Percentiles rank a stretch among this genome's conserved stretches.
Evolutionary conservation across 1,284 basidiomycete species (phyloP).

Genomic region (Pulchroboletus neoregius): DNA sequence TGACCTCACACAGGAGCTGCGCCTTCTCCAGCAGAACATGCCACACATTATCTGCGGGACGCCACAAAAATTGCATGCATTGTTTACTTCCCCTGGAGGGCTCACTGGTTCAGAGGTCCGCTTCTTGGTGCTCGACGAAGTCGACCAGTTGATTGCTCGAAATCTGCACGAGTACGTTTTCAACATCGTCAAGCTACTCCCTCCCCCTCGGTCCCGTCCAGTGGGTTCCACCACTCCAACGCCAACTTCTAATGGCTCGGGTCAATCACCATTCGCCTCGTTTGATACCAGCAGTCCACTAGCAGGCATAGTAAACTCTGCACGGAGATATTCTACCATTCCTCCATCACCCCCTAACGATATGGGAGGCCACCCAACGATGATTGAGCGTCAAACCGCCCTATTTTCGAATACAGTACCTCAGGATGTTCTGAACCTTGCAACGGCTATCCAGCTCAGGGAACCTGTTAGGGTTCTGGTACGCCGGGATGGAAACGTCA

Average conservation of each 20-base stretch:
- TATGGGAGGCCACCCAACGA: constrained; percentile 31
- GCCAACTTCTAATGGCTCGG: constrained; percentile 34
- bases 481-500: constrained; percentile 87
- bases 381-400: constrained; percentile 87
- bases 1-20: constrained; percentile 76
- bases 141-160: constrained; percentile 95
- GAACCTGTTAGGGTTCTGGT: constrained; percentile 97
- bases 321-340: constrained; percentile 58
- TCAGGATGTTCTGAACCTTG: constrained; percentile 89
- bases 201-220: constrained; percentile 74
- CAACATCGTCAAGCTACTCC: constrained; percentile 86
- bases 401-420: constrained; percentile 95
- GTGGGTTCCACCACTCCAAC: constrained; percentile 41
- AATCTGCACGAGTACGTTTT: constrained; percentile 95
- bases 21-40: constrained; percentile 81
- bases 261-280: constrained; percentile 44
- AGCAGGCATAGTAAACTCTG: constrained; percentile 48
- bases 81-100: constrained; percentile 80
- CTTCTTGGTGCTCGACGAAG: constrained; percentile 93
- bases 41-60: constrained; percentile 97
- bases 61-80: constrained; percentile 90
- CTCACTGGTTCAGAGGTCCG: constrained; percentile 80
- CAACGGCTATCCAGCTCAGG: constrained; percentile 81
- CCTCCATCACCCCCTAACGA: constrained; percentile 44
- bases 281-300: constrained; percentile 47